Conservation (phyloP, 441 rosid species). For the Raphanus hybrid region DNA sequence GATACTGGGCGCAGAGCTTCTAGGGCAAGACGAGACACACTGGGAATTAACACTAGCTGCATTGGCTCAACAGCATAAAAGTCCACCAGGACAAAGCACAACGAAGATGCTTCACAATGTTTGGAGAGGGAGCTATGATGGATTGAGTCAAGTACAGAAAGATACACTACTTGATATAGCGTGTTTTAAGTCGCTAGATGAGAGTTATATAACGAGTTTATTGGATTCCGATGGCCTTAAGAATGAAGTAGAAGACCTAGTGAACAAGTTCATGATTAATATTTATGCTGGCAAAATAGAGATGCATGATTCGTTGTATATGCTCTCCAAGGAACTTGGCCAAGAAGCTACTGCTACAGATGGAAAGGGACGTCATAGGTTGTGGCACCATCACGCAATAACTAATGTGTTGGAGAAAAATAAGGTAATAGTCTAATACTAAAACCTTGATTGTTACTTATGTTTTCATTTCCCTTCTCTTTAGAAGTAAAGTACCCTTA, state of each 20-base stretch:
- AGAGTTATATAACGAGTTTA: conserved; percentile 17
- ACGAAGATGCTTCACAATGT: conserved; percentile 27
- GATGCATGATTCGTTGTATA: conserved; percentile 27
- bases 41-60: conserved; percentile 10
- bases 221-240: conserved; percentile 12
- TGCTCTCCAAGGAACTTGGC: conserved; percentile 13
- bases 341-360: conserved; percentile 19
- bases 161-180: conserved; percentile 30
- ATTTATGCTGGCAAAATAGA: conserved; percentile 13
- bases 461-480: not conserved
- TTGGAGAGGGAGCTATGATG: conserved; percentile 18
- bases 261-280: conserved; percentile 32
- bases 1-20: conserved; percentile 7
- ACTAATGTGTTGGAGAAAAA: not conserved
- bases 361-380: not conserved
- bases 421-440: conserved; percentile 3
- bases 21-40: not conserved
- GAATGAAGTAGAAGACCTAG: not conserved
- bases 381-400: conserved; percentile 11
- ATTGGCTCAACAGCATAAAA: not conserved
- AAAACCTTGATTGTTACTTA: not conserved
- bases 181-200: conserved; percentile 19
- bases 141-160: not conserved
- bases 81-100: not conserved
- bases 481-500: not conserved